Evolutionary conservation across 306 rosid genomes (phyloP).

Genomic region (Lithocarpus polystachyus): DNA sequence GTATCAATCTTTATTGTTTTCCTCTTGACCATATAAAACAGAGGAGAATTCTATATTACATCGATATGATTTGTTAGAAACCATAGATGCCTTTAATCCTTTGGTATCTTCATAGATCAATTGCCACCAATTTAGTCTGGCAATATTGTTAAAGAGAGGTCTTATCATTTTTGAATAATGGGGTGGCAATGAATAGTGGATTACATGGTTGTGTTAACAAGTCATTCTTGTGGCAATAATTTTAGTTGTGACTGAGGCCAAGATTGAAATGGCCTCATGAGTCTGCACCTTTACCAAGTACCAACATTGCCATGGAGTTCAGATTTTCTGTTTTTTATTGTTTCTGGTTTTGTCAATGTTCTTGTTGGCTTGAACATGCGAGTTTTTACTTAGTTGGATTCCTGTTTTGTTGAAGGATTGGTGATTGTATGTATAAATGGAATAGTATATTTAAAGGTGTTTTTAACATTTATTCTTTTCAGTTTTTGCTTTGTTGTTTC

Average conservation of each 20-base stretch:
- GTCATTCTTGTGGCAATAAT: not conserved
- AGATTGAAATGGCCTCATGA: not conserved
- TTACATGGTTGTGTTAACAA: not conserved
- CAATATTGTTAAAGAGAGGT: not conserved
- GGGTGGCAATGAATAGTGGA: not conserved
- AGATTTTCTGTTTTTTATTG: not conserved
- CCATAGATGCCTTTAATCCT: not conserved
- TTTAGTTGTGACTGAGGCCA: not conserved
- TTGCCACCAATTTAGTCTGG: not conserved
- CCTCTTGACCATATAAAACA: not conserved
- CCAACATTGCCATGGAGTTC: not conserved
- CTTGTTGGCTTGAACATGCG: not conserved
- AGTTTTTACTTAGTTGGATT: not conserved
- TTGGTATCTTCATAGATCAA: not conserved
- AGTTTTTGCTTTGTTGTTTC: not conserved
- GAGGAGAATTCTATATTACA: not conserved
- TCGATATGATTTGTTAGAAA: not conserved
- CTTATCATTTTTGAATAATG: not conserved
- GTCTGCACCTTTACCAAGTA: not conserved
- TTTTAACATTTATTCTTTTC: not conserved
- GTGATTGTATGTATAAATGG: not conserved
- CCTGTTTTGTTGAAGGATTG: not conserved
- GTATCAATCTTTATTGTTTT: not conserved
- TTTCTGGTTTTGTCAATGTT: not conserved
- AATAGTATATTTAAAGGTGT: not conserved